Conservation (phyloP, 2,329 filamentous ascomycete species). For the Fusarium solani-melongenae region DNA sequence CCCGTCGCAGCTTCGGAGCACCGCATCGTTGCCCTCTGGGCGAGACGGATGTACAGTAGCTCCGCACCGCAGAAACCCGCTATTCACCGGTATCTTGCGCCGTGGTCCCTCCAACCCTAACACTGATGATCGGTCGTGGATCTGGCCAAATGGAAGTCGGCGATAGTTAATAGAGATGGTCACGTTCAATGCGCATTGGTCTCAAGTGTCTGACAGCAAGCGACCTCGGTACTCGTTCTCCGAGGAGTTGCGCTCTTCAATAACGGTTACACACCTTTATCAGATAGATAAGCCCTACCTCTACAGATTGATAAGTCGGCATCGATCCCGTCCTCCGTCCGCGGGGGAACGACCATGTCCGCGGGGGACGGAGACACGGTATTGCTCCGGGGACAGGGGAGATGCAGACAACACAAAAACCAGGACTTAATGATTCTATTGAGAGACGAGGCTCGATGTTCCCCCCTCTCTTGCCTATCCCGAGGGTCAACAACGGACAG, state of each 20-base stretch:
- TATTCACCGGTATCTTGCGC: slow-evolving; percentile 16
- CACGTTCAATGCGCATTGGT: neutral
- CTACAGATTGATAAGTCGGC: slow-evolving; percentile 33
- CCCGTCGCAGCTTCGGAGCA: neutral
- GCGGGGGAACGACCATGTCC: neutral
- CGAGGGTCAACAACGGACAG: neutral
- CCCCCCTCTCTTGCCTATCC: neutral
- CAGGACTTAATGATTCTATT: neutral
- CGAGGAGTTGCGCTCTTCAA: slow-evolving; percentile 9
- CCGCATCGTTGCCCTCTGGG: slow-evolving; percentile 5
- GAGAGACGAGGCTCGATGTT: neutral
- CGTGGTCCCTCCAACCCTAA: slow-evolving; percentile 18
- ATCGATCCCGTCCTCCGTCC: neutral
- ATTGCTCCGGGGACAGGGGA: neutral
- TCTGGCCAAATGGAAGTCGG: slow-evolving; percentile 31
- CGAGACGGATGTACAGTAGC: neutral
- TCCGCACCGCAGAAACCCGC: neutral
- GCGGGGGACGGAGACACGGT: neutral
- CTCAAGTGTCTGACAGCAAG: neutral
- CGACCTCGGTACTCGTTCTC: slow-evolving; percentile 12
- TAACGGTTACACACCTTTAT: slow-evolving; percentile 7
- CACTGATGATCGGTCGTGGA: slow-evolving; percentile 19
- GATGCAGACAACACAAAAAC: neutral
- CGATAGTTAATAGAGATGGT: slow-evolving; percentile 27
- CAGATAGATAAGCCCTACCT: slow-evolving; percentile 25